phyloP scores from a whole-genome alignment of 768 basidiomycete genomes.

The Tricholoma furcatifolium region DNA sequence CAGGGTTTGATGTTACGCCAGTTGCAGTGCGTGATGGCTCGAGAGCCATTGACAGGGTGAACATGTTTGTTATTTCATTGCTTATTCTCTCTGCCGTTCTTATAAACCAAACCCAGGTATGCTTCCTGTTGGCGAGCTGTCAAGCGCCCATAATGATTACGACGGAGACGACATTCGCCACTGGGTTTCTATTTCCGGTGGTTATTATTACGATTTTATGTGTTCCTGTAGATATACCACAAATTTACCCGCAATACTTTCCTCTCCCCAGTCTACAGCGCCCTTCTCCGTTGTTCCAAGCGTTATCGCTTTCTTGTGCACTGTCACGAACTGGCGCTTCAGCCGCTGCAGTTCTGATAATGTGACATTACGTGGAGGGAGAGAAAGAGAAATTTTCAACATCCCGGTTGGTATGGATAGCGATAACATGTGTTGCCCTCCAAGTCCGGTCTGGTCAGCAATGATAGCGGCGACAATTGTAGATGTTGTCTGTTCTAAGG shows the following conservation, averaged over 20 bases:
- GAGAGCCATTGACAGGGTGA: conserved; percentile 62
- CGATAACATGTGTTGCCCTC: conserved; percentile 50
- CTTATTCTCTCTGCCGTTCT: neutral
- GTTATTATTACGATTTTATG: conserved; percentile 39
- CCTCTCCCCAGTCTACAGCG: conserved; percentile 72
- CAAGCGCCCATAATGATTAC: conserved; percentile 15
- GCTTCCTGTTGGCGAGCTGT: conserved; percentile 34
- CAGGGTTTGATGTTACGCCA: conserved; percentile 52
- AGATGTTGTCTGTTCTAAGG: conserved; percentile 77
- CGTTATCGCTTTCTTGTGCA: conserved; percentile 88
- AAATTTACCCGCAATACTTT: conserved; percentile 69
- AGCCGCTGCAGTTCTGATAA: conserved; percentile 85
- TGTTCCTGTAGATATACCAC: conserved; percentile 71
- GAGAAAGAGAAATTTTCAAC: conserved; percentile 46
- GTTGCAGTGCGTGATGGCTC: conserved; percentile 52
- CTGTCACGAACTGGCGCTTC: conserved; percentile 88
- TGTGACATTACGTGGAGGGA: conserved; percentile 73
- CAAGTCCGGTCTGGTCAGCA: conserved; percentile 53
- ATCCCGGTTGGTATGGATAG: conserved; percentile 40
- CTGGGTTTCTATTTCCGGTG: neutral
- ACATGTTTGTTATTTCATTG: conserved; percentile 51
- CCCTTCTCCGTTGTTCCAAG: conserved; percentile 80
- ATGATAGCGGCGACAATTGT: conserved; percentile 72
- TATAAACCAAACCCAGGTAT: conserved; percentile 23
- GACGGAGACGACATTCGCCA: neutral